Evolutionary conservation across 176 grass and related monocot species (phyloP).

Genomic region (Oryza meridionalis): DNA sequence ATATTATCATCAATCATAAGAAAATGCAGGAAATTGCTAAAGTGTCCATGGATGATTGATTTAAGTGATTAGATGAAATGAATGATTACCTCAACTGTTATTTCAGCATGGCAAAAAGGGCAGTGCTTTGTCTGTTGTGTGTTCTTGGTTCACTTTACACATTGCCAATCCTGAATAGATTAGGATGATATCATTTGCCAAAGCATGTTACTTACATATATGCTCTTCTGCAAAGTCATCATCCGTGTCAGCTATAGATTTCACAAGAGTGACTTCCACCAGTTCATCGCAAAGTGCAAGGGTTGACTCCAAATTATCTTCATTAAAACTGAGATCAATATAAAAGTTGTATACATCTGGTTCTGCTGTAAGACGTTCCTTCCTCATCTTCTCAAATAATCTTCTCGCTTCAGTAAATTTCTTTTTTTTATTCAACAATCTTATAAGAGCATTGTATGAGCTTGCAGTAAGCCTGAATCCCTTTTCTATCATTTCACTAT

Average conservation of each 20-base stretch:
- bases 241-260: constrained; percentile 41
- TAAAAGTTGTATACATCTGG: constrained; percentile 70
- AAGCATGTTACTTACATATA: constrained; percentile 30
- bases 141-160: background rate
- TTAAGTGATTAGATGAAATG: constrained; percentile 19
- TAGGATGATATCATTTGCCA: constrained; percentile 25
- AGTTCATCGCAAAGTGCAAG: constrained; percentile 82
- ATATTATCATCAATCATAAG: constrained; percentile 18
- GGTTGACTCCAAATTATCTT: constrained; percentile 69
- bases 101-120: constrained; percentile 26
- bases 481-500: constrained; percentile 72
- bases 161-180: constrained; percentile 29
- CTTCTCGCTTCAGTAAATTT: constrained; percentile 70
- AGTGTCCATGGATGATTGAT: background rate
- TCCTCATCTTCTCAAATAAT: constrained; percentile 88
- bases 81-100: constrained; percentile 38
- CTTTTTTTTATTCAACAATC: constrained; percentile 82
- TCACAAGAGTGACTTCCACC: constrained; percentile 48
- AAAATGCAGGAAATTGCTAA: constrained; percentile 32
- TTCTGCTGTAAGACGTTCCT: constrained; percentile 61
- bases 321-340: constrained; percentile 67
- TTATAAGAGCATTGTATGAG: constrained; percentile 80
- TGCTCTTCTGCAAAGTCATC: constrained; percentile 23
- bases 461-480: constrained; percentile 70
- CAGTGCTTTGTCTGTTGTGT: background rate